Percentiles rank a stretch among this genome's conserved stretches.
Evolutionary conservation across 2,329 filamentous ascomycete species (phyloP).

Genomic region (Gnomoniopsis sp.): DNA sequence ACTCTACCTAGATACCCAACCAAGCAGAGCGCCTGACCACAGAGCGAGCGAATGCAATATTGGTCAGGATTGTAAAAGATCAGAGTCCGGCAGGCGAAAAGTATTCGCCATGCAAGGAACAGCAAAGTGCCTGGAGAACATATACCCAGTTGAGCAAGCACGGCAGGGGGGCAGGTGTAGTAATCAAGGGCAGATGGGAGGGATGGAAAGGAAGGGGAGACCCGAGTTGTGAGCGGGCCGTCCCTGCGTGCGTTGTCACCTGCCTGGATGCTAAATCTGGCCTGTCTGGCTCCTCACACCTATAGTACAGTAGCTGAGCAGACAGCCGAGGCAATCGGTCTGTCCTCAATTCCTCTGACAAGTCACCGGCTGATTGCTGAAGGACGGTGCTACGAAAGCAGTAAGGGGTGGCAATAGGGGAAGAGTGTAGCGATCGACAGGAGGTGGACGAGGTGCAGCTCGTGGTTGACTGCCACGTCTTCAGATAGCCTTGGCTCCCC

Average conservation of each 20-base stretch:
- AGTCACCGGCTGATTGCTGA: not conserved
- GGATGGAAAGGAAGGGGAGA: not conserved
- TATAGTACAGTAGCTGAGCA: not conserved
- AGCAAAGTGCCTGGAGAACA: not conserved
- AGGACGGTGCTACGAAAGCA: not conserved
- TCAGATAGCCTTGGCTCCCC: no score
- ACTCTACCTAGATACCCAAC: no score
- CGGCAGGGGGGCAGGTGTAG: not conserved
- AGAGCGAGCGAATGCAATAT: not conserved
- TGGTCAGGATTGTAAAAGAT: not conserved
- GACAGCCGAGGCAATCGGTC: not conserved
- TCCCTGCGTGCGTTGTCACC: not conserved
- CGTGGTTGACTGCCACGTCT: not conserved
- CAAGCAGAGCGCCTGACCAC: not conserved
- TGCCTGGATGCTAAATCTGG: no score
- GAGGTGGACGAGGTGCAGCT: not conserved
- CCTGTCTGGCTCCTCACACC: no score
- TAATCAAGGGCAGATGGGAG: not conserved
- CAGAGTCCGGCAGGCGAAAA: not conserved
- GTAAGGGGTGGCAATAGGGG: no score
- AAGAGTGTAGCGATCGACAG: not conserved
- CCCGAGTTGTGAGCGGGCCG: conserved; percentile 12
- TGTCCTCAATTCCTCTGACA: not conserved
- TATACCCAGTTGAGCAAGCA: not conserved
- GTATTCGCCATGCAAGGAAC: conserved; percentile 13